Evolutionary conservation across 768 basidiomycete species (phyloP).

Genomic region (Rhizopogon rudus): DNA sequence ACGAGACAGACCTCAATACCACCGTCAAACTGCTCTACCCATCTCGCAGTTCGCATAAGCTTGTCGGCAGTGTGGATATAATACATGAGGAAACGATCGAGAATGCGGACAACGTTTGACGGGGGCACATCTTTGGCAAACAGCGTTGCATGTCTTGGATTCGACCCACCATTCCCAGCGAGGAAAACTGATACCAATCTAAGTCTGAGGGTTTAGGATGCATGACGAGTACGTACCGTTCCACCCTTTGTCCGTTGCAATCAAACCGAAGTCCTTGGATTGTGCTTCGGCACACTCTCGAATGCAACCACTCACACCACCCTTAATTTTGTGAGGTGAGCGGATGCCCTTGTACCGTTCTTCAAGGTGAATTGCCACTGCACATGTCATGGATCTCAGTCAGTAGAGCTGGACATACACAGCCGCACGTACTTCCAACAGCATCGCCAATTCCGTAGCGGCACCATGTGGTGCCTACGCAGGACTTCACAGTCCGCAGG

Average conservation of each 20-base stretch:
- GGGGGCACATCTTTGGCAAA: constrained; percentile 67
- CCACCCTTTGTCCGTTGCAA: constrained; percentile 80
- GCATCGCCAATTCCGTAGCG: constrained; percentile 72
- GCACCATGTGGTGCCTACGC: constrained; percentile 71
- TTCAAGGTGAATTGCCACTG: constrained; percentile 65
- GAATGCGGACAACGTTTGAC: constrained; percentile 51
- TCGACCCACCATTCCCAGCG: constrained; percentile 67
- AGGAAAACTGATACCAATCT: constrained; percentile 41
- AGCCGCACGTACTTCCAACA: constrained; percentile 41
- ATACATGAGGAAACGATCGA: constrained; percentile 62
- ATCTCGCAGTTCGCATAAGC: constrained; percentile 66
- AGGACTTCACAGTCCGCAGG: constrained; percentile 71
- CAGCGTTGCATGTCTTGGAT: constrained; percentile 56
- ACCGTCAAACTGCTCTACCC: constrained; percentile 68
- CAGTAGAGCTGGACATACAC: neutral
- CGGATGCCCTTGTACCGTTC: constrained; percentile 68
- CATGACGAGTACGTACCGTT: constrained; percentile 34
- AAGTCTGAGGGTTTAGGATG: neutral
- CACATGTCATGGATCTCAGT: neutral
- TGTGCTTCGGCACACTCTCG: constrained; percentile 80
- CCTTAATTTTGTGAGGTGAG: constrained; percentile 72
- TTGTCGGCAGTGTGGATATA: constrained; percentile 74
- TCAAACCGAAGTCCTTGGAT: constrained; percentile 68
- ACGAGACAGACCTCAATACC: constrained; percentile 46
- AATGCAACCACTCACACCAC: constrained; percentile 70